phyloP scores from a whole-genome alignment of 805 yeast genomes.

The Barnettozyma californica region DNA sequence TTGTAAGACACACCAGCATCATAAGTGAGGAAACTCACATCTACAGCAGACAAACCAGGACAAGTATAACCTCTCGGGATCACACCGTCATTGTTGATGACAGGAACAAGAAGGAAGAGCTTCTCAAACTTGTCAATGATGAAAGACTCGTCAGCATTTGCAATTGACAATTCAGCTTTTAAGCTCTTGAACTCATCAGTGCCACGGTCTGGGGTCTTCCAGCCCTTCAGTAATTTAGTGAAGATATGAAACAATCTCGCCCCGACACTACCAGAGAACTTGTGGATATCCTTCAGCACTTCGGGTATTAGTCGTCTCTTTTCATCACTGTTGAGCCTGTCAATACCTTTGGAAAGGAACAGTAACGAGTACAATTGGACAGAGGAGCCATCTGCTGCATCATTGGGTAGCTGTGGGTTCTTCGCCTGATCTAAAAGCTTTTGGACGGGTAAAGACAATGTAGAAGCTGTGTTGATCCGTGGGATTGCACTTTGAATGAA shows the following conservation, averaged over 20 bases:
- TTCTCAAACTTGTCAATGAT: slow-evolving; percentile 45
- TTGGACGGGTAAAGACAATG: slow-evolving; percentile 57
- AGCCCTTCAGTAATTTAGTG: slow-evolving; percentile 44
- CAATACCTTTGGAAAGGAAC: slow-evolving; percentile 64
- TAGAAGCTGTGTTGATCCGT: slow-evolving; percentile 51
- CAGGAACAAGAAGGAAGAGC: slow-evolving; percentile 53
- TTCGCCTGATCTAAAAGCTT: slow-evolving; percentile 62
- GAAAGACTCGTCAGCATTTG: slow-evolving; percentile 38
- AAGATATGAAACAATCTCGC: slow-evolving; percentile 61
- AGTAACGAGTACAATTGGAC: slow-evolving; percentile 60
- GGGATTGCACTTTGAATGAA: slow-evolving; percentile 64
- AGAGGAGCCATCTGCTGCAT: slow-evolving; percentile 36
- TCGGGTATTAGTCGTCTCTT: slow-evolving; percentile 38
- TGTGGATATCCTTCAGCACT: slow-evolving; percentile 42
- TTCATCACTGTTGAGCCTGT: slow-evolving; percentile 41
- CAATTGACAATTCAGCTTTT: slow-evolving; percentile 32
- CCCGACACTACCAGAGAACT: slow-evolving; percentile 30
- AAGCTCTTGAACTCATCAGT: slow-evolving; percentile 36
- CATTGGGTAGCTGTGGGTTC: slow-evolving; percentile 40
- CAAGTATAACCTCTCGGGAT: slow-evolving; percentile 42
- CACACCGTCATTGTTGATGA: slow-evolving; percentile 30
- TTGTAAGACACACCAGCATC: slow-evolving; percentile 63
- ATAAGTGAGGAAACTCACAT: slow-evolving; percentile 57
- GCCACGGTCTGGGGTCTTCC: slow-evolving; percentile 47
- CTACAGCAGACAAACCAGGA: slow-evolving; percentile 60